Evolutionary conservation across 371 early-diverging fungal genomes (phyloP), one percentile per base, ranked within the genome.

Genomic region (Mucor indicus): DNA sequence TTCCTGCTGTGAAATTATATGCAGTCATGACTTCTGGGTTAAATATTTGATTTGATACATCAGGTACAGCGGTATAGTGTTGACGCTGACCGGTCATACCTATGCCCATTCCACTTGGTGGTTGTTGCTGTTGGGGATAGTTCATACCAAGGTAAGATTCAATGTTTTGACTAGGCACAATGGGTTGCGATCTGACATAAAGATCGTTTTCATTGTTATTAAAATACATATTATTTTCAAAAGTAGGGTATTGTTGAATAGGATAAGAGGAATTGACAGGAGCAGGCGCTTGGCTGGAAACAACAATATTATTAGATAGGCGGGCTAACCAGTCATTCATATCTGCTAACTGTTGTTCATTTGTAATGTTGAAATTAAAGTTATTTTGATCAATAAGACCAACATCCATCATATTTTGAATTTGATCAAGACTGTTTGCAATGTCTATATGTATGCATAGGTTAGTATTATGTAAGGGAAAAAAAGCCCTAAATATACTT

Each of bases 11-110:
- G 23, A 55, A 67, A 35, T 73, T 69, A n/a, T 51, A 49, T 1
- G 74, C 44, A 2, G 58, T 64, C 21, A 60, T 55, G 20, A 73
- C 40, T 19, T 73, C 62, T 9, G 67, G 69, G 10, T 51, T 46
- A 39, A 67, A 71, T 10, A 49, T 35, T 17, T 55, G 48, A 15
- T 36, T 41, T 2, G 64, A 24, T 2, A 62, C 42, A 23, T 60
- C 54, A 7, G 74, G 70, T 4, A 59, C 39, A 33, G 56, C 8
- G 13, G 64, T 43, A 35, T 69, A 67, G 37, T 73, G 74, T 6
- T 61, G 62, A 30, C 74, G 46, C 17, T 64, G 54, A 3, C 74
- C 67, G 1, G 56, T 52, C 15, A 56, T 13, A 33, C 38, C 53
- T 21, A 43, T 35, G 17, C 32, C 48, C 11, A 7, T 5, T 13